Evolutionary conservation across 768 basidiomycete genomes (phyloP), one percentile per base, ranked within the genome.

Genomic region (Baorangia bicolor): DNA sequence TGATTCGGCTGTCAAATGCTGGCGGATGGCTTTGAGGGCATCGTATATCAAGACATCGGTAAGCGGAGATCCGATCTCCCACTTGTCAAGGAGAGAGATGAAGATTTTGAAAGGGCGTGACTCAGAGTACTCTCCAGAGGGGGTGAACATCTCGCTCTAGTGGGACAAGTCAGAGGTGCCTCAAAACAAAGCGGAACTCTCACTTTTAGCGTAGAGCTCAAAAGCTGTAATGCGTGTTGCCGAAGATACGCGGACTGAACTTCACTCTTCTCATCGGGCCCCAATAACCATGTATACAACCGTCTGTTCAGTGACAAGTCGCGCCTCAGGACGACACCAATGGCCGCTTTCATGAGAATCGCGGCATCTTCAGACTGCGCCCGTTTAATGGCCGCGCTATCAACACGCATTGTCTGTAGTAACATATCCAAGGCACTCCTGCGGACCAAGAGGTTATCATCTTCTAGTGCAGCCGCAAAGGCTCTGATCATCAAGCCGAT

Each of bases 41-140:
- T 96, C 91, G 62, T 90, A 84, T 12, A 91, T 83, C 49, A 98
- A 74, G 7, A 77, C 78, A 38, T 93, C 88, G 0, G 94, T 94
- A 27, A 99, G 71, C 0, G 81, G 78, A 9, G 81, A 83, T 5
- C 96, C 96, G 42, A 98, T 88, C 69, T 98, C 97, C 91, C 93
- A 98, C 70, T 97, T 97, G 71, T 99, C 97, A 61, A 98, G 76
- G 18, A 98, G 72, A 2, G 94, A 95, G 23, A 98, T 87, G 70
- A 97, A 95, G 33, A 98, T 90, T 73, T 95, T 96, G 81, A 94
- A 98, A 0, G 97, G 93, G 25, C 92, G 77, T 4, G 90, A 88
- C 57, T 87, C 86, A 1, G 88, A 77, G 60, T 92, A 93, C 54
- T 86, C 85, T 47, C 81, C 79, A 2, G 85, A 85, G 2, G 87